These are phyloP conservation scores for Venturia asperata DNA, from an alignment of 2,329 filamentous ascomycete species.

Conservation along the genomic window DNA sequence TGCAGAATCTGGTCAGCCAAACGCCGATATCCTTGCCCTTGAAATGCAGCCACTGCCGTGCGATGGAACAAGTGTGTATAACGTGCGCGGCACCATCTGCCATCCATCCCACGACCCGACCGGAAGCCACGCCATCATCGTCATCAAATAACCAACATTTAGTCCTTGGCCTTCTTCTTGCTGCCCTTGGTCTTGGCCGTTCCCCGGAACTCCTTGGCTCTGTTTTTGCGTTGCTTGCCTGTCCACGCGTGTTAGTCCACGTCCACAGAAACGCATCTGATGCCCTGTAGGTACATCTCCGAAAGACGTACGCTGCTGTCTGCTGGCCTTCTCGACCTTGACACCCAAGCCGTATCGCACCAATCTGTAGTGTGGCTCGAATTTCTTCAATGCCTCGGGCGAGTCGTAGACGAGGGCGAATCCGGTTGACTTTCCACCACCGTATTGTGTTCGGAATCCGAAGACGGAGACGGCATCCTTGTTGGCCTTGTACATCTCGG, in stretches of 20 bases:
- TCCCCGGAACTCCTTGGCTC: conserved; percentile 95
- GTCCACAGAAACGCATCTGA: background rate
- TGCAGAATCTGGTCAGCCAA: conserved; percentile 9
- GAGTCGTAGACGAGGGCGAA: conserved; percentile 99
- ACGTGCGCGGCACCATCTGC: background rate
- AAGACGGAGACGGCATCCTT: conserved; percentile 98
- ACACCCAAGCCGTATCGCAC: conserved; percentile 84
- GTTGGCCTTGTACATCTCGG: conserved; percentile 93
- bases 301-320: conserved; percentile 90
- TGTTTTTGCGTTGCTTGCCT: conserved; percentile 99
- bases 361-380: conserved; percentile 97
- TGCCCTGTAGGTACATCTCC: background rate
- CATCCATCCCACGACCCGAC: conserved; percentile 9
- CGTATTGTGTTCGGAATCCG: conserved; percentile 96
- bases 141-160: conserved; percentile 4
- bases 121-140: conserved; percentile 3
- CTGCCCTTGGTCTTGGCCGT: conserved; percentile 97
- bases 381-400: conserved; percentile 98
- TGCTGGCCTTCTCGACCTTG: conserved; percentile 95
- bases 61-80: background rate
- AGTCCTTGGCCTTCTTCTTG: conserved; percentile 60
- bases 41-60: conserved; percentile 1
- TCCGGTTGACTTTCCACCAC: conserved; percentile 99
- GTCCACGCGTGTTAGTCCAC: conserved; percentile 28
- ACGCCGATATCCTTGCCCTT: conserved; percentile 8